A percentile compares a stretch with the other conserved stretches of the same genome.
phyloP scores from a whole-genome alignment of 2,329 filamentous ascomycete genomes.

The Alternaria gansuensis region DNA sequence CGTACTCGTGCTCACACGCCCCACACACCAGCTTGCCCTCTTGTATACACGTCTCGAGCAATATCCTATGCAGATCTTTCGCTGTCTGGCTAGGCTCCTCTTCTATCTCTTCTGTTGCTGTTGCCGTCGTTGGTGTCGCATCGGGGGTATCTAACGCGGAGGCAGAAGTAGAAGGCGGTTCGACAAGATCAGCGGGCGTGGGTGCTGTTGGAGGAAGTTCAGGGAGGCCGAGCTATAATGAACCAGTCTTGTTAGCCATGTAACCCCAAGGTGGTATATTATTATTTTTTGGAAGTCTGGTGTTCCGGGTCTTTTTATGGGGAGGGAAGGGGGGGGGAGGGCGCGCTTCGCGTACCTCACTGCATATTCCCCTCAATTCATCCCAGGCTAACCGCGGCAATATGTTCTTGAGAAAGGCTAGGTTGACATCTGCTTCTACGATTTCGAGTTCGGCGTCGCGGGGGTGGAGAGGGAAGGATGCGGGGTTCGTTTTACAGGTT shows the following conservation, averaged over 20 bases:
- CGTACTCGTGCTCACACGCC: slow-evolving; percentile 92
- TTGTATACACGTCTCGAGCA: slow-evolving; percentile 88
- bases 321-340: too few relatives aligned
- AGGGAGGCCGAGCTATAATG: slow-evolving; percentile 77
- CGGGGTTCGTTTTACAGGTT: slow-evolving; percentile 82
- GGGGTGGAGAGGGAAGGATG: slow-evolving; percentile 90
- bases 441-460: slow-evolving; percentile 90
- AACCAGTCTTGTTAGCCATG: neutral
- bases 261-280: too few relatives aligned
- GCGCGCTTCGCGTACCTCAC: slow-evolving; percentile 67
- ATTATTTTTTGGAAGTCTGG: neutral
- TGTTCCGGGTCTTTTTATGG: too few relatives aligned
- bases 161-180: slow-evolving; percentile 9
- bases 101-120: slow-evolving; percentile 62
- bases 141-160: slow-evolving; percentile 37
- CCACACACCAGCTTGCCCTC: slow-evolving; percentile 91
- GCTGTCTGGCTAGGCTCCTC: slow-evolving; percentile 72
- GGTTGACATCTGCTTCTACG: slow-evolving; percentile 81
- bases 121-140: slow-evolving; percentile 36
- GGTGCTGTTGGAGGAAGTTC: slow-evolving; percentile 64
- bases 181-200: slow-evolving; percentile 47
- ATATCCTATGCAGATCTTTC: slow-evolving; percentile 78
- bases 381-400: slow-evolving; percentile 89
- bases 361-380: slow-evolving; percentile 76
- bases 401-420: slow-evolving; percentile 82